Evolutionary conservation across 768 basidiomycete species (phyloP), one percentile per base, ranked within the genome.

Genomic region (Rhizopogon rudus): DNA sequence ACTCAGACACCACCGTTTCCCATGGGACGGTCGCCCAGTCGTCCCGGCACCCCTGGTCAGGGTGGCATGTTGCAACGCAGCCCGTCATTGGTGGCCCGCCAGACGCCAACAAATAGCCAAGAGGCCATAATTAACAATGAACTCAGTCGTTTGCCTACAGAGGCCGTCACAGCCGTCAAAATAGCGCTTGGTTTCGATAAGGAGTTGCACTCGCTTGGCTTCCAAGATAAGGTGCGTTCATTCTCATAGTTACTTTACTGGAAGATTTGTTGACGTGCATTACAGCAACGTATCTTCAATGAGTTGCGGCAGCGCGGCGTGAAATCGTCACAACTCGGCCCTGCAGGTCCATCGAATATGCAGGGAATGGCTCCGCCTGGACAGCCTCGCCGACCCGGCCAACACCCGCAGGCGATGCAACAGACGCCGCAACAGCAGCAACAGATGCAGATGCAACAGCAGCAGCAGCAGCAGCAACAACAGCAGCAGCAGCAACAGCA

Each of bases 211-310:
- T 58, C 68, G 14, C 64, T 86, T 59, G 76, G 73, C 37, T 31
- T 63, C n/a, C 69, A 73, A 0, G 87, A 89, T n/a, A 89, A 87
- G 79, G 87, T 87, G 39, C 49, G 55, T 64, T 56, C 50, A 45
- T 56, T 44, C 50, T 42, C 37, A 17, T 48, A 31, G 13, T 13
- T 20, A 8, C 33, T 35, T 33, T 33, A 29, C 35, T 58, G 7
- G 7, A 44, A 35, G 12, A 20, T 10, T 49, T 44, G 39, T 51
- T 66, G 52, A 71, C 58, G 43, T 55, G 53, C 44, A 41, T 59
- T 3, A 28, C 10, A 81, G 79, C 67, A 56, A 62, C 69, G 68
- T 20, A 70, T 82, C 40, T 28, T 79, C 25, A 42, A 22, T 1
- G 0, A 60, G 0, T 63, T 67, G 57, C 68, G 69, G 53, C 62